Conservation (phyloP, 164 flowering plant genomes). For the Vitis amurensis region DNA sequence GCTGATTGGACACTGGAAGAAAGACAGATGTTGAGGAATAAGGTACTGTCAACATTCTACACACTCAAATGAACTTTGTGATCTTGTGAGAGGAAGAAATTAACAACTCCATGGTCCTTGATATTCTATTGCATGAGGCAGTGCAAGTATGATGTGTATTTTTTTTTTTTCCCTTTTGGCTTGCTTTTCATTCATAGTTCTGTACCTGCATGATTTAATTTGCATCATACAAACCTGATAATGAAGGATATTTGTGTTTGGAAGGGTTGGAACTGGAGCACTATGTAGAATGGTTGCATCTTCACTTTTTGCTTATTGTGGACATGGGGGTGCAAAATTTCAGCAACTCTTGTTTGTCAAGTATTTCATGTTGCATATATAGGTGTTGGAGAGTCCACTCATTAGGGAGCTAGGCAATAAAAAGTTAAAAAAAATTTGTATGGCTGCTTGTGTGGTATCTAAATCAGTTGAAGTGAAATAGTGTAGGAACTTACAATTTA, state of each 20-base stretch:
- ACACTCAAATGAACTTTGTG: not conserved
- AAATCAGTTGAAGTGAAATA: too few species aligned
- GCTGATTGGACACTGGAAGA: constrained; percentile 93
- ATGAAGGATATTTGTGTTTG: not conserved
- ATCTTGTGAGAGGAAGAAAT: not conserved
- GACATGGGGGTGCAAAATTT: not conserved
- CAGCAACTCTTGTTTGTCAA: not conserved
- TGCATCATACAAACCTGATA: not conserved
- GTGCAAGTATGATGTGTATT: not conserved
- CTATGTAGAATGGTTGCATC: not conserved
- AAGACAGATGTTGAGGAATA: constrained; percentile 88
- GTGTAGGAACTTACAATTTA: too few species aligned
- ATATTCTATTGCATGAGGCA: not conserved
- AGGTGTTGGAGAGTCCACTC: not conserved
- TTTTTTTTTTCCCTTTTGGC: not conserved
- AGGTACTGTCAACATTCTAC: constrained; percentile 42
- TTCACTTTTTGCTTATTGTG: not conserved
- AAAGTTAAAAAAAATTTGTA: not conserved
- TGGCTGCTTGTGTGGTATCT: too few species aligned
- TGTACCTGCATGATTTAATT: not conserved
- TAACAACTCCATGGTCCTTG: not conserved
- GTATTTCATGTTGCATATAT: not conserved
- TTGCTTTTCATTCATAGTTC: not conserved
- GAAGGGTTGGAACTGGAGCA: not conserved
- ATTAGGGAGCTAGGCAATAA: not conserved